Base-by-base conservation (phyloP, 2,329 filamentous ascomycete genomes). In the Botrytis sinoallii region DNA sequence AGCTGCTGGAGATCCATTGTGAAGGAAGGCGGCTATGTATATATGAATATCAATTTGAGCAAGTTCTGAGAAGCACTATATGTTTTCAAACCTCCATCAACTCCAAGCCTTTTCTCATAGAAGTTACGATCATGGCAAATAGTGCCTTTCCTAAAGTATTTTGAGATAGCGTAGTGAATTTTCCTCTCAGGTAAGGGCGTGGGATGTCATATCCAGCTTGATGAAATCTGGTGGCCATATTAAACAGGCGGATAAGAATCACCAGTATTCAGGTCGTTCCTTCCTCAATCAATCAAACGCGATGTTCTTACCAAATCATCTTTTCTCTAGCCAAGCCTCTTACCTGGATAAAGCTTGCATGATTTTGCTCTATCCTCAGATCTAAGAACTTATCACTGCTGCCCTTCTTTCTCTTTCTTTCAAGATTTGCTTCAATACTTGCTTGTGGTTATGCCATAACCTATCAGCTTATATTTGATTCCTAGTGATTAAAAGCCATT, bases 1-100 rank as follows among this genome's bases (percentile, higher is more conserved):
- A 81, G 85, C 84, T 81, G 82, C 84, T 70, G 88, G 85, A 42
- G 89, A 90, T 81, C 78, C 82, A 75, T 80, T 75, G 72, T 69
- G 71, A 40, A 79, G 78, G 72, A 55, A 79, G 77, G 74, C 76
- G 78, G 73, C 77, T 55, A 72, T 82, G 80, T 82, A 82, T 75
- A 82, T 82, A 81, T 73, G 75, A 67, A 69, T 73, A 48, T 40
- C 59, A 60, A 63, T 70, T 70, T 67, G 38, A 73, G 65, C 65
- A 65, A 42, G 63, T 73, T 57, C 60, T 35, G 71, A 60, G n/a
- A 55, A 67, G 25, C 32, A 65, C 29, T 20, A 7, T 12, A 57
- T 69, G 48, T 25, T 57, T 16, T 16, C 29, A 9, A 42, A 25
- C 35, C n/a, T 42, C 18, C 18, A 48, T 48, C 14, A 42, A 57